Conservation (phyloP, 208 protist species). For the Leptomonas seymouri region DNA sequence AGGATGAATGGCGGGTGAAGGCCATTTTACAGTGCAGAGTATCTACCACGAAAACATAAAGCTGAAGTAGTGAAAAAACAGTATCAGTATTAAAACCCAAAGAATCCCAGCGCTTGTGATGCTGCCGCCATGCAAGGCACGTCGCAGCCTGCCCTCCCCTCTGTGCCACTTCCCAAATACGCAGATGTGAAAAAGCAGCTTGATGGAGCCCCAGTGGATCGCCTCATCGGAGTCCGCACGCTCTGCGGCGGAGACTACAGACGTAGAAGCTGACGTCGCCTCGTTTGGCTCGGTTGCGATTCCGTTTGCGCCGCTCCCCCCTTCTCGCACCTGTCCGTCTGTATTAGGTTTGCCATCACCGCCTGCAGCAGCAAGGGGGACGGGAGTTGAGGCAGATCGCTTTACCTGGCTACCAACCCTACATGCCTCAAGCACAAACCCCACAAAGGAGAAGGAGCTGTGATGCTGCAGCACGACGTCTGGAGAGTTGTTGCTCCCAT, state of each 20-base stretch:
- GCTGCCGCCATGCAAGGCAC: conserved; percentile 56
- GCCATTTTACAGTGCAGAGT: neutral
- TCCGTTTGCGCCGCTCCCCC: neutral
- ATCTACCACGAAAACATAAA: conserved; percentile 58
- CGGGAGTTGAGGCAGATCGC: neutral
- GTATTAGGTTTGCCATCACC: neutral
- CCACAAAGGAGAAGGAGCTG: conserved; percentile 72
- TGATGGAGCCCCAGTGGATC: conserved; percentile 89
- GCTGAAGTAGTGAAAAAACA: conserved; percentile 95
- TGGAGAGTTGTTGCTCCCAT: conserved; percentile 52
- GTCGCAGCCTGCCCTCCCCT: conserved; percentile 36
- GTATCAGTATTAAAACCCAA: conserved; percentile 34
- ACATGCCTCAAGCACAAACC: conserved; percentile 68
- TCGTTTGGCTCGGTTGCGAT: neutral
- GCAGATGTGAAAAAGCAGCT: conserved; percentile 98
- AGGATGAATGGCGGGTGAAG: neutral
- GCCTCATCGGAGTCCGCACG: conserved; percentile 25
- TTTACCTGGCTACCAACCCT: conserved; percentile 38
- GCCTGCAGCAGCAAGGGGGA: neutral
- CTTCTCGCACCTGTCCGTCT: neutral
- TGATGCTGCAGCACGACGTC: conserved; percentile 47
- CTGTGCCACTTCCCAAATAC: conserved; percentile 87
- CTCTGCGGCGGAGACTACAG: neutral
- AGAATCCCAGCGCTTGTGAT: conserved; percentile 39
- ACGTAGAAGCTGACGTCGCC: neutral